Conservation (phyloP, 2,329 filamentous ascomycete species). For the Cercospora canescens region DNA sequence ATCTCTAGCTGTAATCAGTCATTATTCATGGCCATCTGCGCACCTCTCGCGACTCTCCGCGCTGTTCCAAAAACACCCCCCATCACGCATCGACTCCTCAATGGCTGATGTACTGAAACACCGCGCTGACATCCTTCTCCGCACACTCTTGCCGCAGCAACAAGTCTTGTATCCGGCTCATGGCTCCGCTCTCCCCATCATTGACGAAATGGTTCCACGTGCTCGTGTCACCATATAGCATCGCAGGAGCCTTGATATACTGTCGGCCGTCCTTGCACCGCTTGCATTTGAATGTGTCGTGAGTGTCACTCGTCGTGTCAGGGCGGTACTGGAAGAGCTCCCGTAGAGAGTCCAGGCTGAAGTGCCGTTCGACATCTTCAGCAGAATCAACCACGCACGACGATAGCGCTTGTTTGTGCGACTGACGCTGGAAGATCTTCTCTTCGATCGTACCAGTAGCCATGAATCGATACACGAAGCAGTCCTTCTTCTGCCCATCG, state of each 20-base stretch:
- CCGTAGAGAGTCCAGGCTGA: constrained; percentile 83
- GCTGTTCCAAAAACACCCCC: not conserved
- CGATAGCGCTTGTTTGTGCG: constrained; percentile 94
- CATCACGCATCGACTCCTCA: constrained; percentile 35
- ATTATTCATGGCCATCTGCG: not conserved
- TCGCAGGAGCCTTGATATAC: constrained; percentile 84
- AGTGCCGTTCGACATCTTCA: constrained; percentile 96
- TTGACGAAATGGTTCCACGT: constrained; percentile 99
- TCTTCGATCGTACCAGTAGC: constrained; percentile 97
- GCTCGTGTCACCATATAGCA: constrained; percentile 96
- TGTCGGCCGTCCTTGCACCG: constrained; percentile 81
- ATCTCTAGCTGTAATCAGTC: not conserved
- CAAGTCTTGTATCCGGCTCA: constrained; percentile 86
- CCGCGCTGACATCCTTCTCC: constrained; percentile 80
- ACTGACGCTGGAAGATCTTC: constrained; percentile 98
- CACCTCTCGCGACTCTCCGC: not conserved
- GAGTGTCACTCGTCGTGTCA: constrained; percentile 85
- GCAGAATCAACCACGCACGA: constrained; percentile 95
- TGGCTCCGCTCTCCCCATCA: constrained; percentile 58
- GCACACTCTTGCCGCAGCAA: constrained; percentile 81
- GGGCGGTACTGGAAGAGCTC: constrained; percentile 93
- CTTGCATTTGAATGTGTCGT: constrained; percentile 99
- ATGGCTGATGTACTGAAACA: constrained; percentile 99
- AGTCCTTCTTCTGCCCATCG: constrained; percentile 98
- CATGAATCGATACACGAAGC: constrained; percentile 99